A percentile compares a stretch with the other conserved stretches of the same genome.
phyloP scores from a whole-genome alignment of 2,329 filamentous ascomycete species.

The Sclerotinia subarctica region DNA sequence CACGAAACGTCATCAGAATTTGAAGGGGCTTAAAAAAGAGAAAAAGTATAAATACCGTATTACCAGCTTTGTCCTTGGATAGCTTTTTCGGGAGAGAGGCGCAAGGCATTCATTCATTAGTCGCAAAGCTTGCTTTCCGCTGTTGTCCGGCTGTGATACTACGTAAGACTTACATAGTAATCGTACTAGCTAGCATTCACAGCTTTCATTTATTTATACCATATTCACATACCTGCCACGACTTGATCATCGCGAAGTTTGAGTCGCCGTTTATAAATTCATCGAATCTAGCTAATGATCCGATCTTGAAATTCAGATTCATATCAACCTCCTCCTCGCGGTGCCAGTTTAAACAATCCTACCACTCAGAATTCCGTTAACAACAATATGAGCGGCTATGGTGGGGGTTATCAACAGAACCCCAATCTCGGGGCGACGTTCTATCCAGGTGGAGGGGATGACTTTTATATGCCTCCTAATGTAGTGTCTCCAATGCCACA shows the following conservation, averaged over 20 bases:
- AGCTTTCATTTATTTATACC: background rate
- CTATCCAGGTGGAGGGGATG: slow-evolving; percentile 63
- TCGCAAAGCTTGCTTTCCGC: background rate
- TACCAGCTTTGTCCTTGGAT: background rate
- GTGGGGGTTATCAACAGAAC: slow-evolving; percentile 23
- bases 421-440: slow-evolving; percentile 58
- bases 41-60: background rate
- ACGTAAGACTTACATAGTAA: slow-evolving; percentile 10
- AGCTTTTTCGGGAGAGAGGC: background rate
- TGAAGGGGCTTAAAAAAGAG: background rate
- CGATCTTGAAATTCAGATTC: background rate
- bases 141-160: background rate
- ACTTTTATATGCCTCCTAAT: slow-evolving; percentile 62
- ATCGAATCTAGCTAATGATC: background rate
- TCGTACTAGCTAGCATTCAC: background rate
- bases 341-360: slow-evolving; percentile 8
- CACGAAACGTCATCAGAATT: background rate
- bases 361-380: background rate
- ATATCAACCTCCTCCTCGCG: slow-evolving; percentile 16
- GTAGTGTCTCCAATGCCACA: slow-evolving; percentile 68
- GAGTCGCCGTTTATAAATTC: background rate
- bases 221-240: background rate
- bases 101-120: background rate
- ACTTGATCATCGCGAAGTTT: background rate
- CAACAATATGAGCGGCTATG: slow-evolving; percentile 23